Base-by-base conservation (phyloP, 2,329 filamentous ascomycete species). In the Stenocarpella maydis region DNA sequence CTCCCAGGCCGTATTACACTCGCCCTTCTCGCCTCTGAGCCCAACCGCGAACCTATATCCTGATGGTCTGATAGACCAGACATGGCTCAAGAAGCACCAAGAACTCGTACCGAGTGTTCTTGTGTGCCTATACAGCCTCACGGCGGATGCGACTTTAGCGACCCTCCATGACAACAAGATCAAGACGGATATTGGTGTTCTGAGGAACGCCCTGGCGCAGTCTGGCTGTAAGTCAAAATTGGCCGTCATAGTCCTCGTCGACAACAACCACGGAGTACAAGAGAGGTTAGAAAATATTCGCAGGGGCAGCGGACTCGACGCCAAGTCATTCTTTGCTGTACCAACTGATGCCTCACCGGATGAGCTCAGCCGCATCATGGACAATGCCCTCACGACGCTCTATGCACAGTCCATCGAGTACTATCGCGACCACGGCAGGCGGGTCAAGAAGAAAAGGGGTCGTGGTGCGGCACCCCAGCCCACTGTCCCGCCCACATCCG, bases 361-460 rank as follows among this genome's bases (percentile, higher is more conserved):
- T 1, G 94, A 97, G 76, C 81, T 97, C 26, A 87, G 89, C 71
- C 88, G 90, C 9, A 94, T 95, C 73, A 89, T 92, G 0, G 89
- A 91, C 67, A 91, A 88, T 64, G 87, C 97, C 49, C 84, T 98
- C 55, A 84, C 88, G 2, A 87, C 91, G 1, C 79, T 98, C 53
- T 94, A 95, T 70, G 88, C 90, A 1, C 84, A 90, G 24, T 90
- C 93, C 24, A 83, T 95, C 54, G 96, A 99, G 75, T 97, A 98
- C 80, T 98, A 98, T 78, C 87, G 95, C 54, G 95, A 99, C 75
- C 85, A 98, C 15, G 94, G 94, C n/a, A 95, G 97, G 70, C 95
- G 97, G 82, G 87, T 92, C 12, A 89, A 95, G 74, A 92, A 96
- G 78, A 98, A 98, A 83, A 91, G 93, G 74, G 91, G 92, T 55